Conservation (phyloP, 73 alveolate genomes). For the Blepharisma stoltei region DNA sequence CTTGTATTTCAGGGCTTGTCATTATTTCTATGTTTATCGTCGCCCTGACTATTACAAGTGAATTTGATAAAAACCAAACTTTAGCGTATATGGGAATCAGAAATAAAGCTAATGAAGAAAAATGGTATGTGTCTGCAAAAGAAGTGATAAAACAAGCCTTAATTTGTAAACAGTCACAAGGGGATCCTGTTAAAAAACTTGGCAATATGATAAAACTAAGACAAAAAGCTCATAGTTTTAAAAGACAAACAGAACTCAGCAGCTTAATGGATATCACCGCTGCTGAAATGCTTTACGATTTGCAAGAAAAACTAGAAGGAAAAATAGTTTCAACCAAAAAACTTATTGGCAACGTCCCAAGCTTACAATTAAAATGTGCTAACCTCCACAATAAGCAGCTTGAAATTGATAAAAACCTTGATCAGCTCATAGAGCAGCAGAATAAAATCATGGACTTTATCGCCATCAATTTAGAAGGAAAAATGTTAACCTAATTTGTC, state of each 20-base stretch:
- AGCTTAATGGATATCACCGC: constrained; percentile 42
- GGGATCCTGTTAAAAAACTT: constrained; percentile 23
- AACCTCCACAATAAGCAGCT: neutral
- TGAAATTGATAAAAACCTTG: neutral
- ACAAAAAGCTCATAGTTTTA: constrained; percentile 33
- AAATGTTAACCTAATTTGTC: no score
- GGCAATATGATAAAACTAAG: constrained; percentile 23
- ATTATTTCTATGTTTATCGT: constrained; percentile 35
- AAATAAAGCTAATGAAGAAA: constrained; percentile 40
- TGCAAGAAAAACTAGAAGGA: constrained; percentile 42
- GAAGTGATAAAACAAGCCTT: constrained; percentile 13
- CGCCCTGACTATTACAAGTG: constrained; percentile 27
- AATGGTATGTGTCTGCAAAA: constrained; percentile 42
- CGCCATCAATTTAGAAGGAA: no score
- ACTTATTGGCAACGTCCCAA: constrained; percentile 39
- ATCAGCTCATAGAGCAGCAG: neutral
- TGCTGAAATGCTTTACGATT: constrained; percentile 46
- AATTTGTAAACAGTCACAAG: constrained; percentile 3
- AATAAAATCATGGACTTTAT: neutral
- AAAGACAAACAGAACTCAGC: constrained; percentile 42
- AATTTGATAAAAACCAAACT: constrained; percentile 31
- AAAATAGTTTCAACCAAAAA: constrained; percentile 40
- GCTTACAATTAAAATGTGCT: constrained; percentile 37
- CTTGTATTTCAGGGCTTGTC: constrained; percentile 54
- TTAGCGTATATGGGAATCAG: constrained; percentile 45